These are phyloP conservation scores for Pythium dissimile DNA, from an alignment of 352 stramenopile species.

Conservation along the genomic window DNA sequence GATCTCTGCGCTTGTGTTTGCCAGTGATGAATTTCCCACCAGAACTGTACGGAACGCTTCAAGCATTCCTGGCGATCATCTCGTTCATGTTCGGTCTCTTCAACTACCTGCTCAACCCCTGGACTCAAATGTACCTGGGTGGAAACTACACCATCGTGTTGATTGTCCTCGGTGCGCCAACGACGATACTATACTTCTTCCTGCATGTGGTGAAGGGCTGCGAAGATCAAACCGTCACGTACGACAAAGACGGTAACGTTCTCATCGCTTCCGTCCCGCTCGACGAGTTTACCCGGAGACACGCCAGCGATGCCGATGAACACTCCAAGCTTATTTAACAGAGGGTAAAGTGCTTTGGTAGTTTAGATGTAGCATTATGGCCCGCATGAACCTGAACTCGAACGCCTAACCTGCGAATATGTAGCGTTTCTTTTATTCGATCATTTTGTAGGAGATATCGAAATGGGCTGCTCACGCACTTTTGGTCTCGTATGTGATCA, in stretches of 20 bases:
- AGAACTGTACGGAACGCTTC: constrained; percentile 70
- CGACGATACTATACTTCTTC: constrained; percentile 59
- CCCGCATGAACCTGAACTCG: too few species aligned
- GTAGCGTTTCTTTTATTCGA: too few species aligned
- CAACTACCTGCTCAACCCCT: constrained; percentile 76
- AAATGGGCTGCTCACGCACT: too few species aligned
- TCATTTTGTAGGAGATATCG: too few species aligned
- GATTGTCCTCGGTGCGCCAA: constrained; percentile 47
- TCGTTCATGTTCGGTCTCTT: constrained; percentile 68
- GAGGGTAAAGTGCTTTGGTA: too few species aligned
- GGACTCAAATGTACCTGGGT: constrained; percentile 63
- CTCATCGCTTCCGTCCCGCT: constrained; percentile 4
- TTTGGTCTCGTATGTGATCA: too few species aligned
- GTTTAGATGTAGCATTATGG: too few species aligned
- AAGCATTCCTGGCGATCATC: constrained; percentile 67
- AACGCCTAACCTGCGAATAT: too few species aligned
- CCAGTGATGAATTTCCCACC: constrained; percentile 81
- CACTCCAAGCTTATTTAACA: constrained; percentile 39
- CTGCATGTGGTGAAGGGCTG: constrained; percentile 54
- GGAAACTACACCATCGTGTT: constrained; percentile 66
- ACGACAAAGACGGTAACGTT: constrained; percentile 23
- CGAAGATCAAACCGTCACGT: constrained; percentile 52
- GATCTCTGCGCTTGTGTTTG: not conserved
- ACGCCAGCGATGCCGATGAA: constrained; percentile 22
- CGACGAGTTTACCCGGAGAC: not conserved